Evolutionary conservation across 1,284 basidiomycete genomes (phyloP), one percentile per base, ranked within the genome.

Genomic region (Naganishia sp.): DNA sequence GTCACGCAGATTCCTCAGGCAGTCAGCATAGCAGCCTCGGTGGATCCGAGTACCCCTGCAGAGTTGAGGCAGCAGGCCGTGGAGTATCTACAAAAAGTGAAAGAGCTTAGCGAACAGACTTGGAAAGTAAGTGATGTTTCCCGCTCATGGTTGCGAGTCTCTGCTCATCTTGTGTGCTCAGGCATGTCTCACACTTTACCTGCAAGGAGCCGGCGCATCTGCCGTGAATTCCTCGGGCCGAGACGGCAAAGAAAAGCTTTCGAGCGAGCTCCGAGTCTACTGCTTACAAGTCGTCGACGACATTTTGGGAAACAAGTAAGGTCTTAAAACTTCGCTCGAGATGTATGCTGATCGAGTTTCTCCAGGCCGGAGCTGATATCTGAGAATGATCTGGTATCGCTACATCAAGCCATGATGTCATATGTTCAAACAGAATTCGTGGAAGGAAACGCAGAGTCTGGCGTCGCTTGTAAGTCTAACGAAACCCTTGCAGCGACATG

Each of bases 261-360:
- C 75, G 10, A 74, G 72, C 7, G 76, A 79, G 50, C 66, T 80
- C 53, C 71, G 80, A 55, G 76, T 81, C 68, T 80, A 75, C 64
- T 79, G 78, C 69, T 69, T 80, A 64, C 79, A 80, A 67, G 77
- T 81, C 28, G 78, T 81, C 6, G 79, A 80, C 49, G 70, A 75
- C 10, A 75, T 75, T 9, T 69, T 81, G 53, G 76, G 72, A 15
- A 71, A 73, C 64, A 77, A 75, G 79, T 79, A 60, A 65, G 77
- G 70, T 2, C 11, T 23, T 57, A 33, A n/a, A 23, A 18, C 31
- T 33, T 52, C 25, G n/a, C 42, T 18, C 10, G 23, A 43, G 25
- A 10, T 16, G 3, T 48, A 21, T 31, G 52, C 45, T 48, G 50
- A 64, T 21, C 61, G 5, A 21, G 23, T 33, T 7, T 39, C 13